Evolutionary conservation across 495 filamentous ascomycete species (phyloP).

Genomic region (Xylaria intraflava): DNA sequence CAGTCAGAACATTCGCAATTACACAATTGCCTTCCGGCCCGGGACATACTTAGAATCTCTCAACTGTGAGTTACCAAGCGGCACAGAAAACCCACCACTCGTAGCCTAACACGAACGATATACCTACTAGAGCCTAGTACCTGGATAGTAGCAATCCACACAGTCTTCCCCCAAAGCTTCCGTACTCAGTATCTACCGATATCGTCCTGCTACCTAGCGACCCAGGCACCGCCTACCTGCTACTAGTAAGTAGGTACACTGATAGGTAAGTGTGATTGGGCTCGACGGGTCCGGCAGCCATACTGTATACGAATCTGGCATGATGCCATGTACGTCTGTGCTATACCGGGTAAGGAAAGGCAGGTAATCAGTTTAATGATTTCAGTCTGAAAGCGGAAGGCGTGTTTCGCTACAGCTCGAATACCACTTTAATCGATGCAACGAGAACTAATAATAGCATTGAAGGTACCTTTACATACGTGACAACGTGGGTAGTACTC

Average conservation of each 20-base stretch:
- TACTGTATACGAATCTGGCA: neutral
- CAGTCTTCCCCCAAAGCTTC: too few relatives aligned
- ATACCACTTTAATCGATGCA: neutral
- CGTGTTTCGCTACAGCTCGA: neutral
- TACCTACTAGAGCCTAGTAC: too few relatives aligned
- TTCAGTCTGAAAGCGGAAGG: conserved; percentile 3
- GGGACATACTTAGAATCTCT: too few relatives aligned
- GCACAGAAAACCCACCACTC: too few relatives aligned
- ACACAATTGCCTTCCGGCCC: too few relatives aligned
- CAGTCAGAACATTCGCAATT: too few relatives aligned
- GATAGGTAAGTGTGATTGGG: neutral
- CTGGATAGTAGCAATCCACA: too few relatives aligned
- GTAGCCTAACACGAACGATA: too few relatives aligned
- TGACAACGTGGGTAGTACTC: neutral
- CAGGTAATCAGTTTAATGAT: conserved; percentile 4
- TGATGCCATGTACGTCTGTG: neutral
- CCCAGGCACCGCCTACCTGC: neutral
- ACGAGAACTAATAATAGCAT: conserved; percentile 6
- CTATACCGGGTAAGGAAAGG: neutral
- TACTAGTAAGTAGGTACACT: neutral
- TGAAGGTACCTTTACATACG: neutral
- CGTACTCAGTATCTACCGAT: neutral
- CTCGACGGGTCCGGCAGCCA: neutral
- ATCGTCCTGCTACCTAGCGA: neutral
- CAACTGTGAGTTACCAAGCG: too few relatives aligned